Percentiles rank a stretch among this genome's conserved stretches.
Evolutionary conservation across 208 protist genomes (phyloP).

Genomic region (Trypanosomatidae sp.): DNA sequence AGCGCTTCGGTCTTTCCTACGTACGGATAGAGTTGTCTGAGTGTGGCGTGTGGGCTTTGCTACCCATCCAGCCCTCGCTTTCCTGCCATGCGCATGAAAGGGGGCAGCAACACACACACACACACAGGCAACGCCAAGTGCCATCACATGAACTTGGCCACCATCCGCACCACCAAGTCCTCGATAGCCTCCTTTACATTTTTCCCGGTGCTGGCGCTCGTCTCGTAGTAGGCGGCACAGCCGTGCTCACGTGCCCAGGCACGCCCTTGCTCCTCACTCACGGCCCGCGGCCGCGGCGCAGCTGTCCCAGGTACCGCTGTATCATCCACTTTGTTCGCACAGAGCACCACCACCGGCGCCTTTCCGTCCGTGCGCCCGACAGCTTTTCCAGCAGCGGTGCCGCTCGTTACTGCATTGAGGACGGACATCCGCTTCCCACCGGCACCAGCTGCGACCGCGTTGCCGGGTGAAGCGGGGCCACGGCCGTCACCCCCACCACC

Average conservation of each 20-base stretch:
- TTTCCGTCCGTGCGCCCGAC: slow-evolving; percentile 33
- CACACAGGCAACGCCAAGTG: neutral
- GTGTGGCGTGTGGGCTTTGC: neutral
- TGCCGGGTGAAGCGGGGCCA: neutral
- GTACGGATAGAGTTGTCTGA: neutral
- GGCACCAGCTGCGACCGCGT: neutral
- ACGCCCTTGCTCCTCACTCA: slow-evolving; percentile 56
- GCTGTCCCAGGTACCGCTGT: slow-evolving; percentile 9
- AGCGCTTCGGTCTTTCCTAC: neutral
- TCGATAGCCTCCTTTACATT: slow-evolving; percentile 64
- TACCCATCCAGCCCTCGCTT: neutral
- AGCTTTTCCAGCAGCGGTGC: slow-evolving; percentile 44
- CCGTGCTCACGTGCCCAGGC: slow-evolving; percentile 59
- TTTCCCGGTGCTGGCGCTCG: slow-evolving; percentile 56
- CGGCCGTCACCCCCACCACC: neutral
- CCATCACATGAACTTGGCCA: slow-evolving; percentile 58
- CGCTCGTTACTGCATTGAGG: slow-evolving; percentile 24
- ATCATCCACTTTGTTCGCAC: slow-evolving; percentile 76
- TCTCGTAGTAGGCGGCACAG: slow-evolving; percentile 74
- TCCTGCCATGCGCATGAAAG: neutral
- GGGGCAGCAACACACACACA: neutral
- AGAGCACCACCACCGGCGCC: slow-evolving; percentile 48
- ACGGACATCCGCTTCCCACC: slow-evolving; percentile 23
- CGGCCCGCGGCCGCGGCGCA: slow-evolving; percentile 29
- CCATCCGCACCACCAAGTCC: slow-evolving; percentile 54